These are phyloP conservation scores for Diutina rugosa DNA, from an alignment of 1,139 yeast genomes.

Conservation along the genomic window DNA sequence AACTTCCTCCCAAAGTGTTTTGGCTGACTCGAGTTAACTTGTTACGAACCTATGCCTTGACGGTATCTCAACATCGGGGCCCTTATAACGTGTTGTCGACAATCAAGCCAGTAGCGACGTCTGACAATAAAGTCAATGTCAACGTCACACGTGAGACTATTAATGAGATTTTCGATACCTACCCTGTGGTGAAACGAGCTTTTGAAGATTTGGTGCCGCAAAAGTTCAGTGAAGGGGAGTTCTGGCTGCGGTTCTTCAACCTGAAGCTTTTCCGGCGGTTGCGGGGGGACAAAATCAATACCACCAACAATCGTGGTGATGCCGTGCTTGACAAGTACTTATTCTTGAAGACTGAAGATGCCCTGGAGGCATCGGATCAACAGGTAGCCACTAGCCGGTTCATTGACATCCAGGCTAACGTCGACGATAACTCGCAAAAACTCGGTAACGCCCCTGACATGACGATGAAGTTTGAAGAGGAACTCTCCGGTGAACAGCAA, in stretches of 20 bases:
- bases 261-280: constrained; percentile 77
- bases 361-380: constrained; percentile 18
- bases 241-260: constrained; percentile 94
- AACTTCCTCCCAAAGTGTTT: constrained; percentile 68
- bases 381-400: constrained; percentile 22
- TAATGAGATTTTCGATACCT: constrained; percentile 81
- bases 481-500: constrained; percentile 22
- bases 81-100: constrained; percentile 91
- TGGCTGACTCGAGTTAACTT: constrained; percentile 80
- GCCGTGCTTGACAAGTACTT: constrained; percentile 74
- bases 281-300: constrained; percentile 73
- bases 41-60: constrained; percentile 73
- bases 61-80: constrained; percentile 76
- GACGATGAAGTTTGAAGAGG: constrained; percentile 67
- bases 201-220: constrained; percentile 80
- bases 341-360: constrained; percentile 37
- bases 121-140: constrained; percentile 84
- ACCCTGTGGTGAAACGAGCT: constrained; percentile 86
- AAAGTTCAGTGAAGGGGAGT: constrained; percentile 74
- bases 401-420: constrained; percentile 70
- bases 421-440: constrained; percentile 65
- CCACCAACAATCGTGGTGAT: constrained; percentile 71
- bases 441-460: constrained; percentile 78
- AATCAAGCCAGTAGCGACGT: constrained; percentile 82
- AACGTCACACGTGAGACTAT: constrained; percentile 86